Base-by-base conservation (phyloP, 768 basidiomycete genomes). In the Mycena galericulata region DNA sequence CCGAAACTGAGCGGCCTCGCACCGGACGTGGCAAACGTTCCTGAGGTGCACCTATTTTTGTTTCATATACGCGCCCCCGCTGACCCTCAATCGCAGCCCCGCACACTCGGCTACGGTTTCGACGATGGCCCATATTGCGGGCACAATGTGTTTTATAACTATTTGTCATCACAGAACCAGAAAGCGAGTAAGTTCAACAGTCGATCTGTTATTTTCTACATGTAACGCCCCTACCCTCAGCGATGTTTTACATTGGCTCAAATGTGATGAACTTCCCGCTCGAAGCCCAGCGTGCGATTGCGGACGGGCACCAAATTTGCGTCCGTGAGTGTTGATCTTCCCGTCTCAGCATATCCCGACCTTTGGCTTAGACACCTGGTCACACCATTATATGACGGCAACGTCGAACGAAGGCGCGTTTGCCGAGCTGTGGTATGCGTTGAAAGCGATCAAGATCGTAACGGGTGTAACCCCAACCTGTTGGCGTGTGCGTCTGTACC, bases 391-490 rank as follows among this genome's bases (percentile, higher is more conserved):
- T 54, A 90, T 86, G 87, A 91, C 91, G 0, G 74, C 87, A 2
- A 81, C 91, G 45, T 78, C 84, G 11, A 94, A 89, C 74, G 80
- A 87, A 70, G 80, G 90, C 68, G 90, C 88, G 5, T 92, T 94
- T 63, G 92, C 92, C 5, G 93, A 95, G 77, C 82, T 95, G 18
- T 93, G 90, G 66, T 95, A 93, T 78, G 89, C 88, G 87, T 69
- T 88, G 70, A 70, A 89, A 81, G 79, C 81, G 1, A 85, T 90
- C 57, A 88, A 89, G 70, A 79, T 89, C 26, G 85, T 84, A 20
- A 73, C 83, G 0, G 88, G 89, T 9, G 79, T 87, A 14, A 90
- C 89, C 0, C 87, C 88, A 0, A 89, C 83, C 1, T 89, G 86
- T 73, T 90, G 88, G 90, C 81, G 87, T 71, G 87, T 88, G 67